Evolutionary conservation across 176 grass and related monocot genomes (phyloP).

Genomic region (Echinochloa phyllopogon): DNA sequence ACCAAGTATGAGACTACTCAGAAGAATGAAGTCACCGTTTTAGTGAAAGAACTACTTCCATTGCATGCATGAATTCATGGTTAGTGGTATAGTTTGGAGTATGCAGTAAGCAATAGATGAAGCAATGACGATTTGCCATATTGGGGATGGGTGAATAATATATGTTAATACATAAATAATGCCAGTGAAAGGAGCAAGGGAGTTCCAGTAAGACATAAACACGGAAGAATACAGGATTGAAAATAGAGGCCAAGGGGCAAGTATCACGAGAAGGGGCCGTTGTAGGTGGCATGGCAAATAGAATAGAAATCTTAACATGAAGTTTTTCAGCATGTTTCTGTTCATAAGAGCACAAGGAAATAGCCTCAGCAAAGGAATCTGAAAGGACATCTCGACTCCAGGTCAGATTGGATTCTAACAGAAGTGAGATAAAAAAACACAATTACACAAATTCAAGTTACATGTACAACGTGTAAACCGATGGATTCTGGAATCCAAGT

Average conservation of each 20-base stretch:
- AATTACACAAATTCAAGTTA: not conserved
- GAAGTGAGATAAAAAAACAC: not conserved
- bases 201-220: not conserved
- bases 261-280: not conserved
- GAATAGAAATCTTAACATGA: not conserved
- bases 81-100: not conserved
- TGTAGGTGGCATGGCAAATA: too few species aligned
- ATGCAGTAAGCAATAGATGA: slow-evolving; percentile 1
- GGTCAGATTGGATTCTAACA: not conserved
- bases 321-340: not conserved
- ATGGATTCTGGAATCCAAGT: not conserved
- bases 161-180: not conserved
- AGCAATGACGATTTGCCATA: not conserved
- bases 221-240: not conserved
- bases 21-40: not conserved
- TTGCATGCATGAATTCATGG: not conserved
- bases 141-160: not conserved
- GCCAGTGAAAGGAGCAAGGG: not conserved
- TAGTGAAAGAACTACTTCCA: not conserved
- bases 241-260: not conserved
- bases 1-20: not conserved
- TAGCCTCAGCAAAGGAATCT: not conserved
- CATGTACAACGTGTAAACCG: not conserved
- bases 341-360: not conserved
- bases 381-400: not conserved